These are phyloP conservation scores for Malus sylvestris DNA, from an alignment of 306 rosid genomes.

Conservation along the genomic window DNA sequence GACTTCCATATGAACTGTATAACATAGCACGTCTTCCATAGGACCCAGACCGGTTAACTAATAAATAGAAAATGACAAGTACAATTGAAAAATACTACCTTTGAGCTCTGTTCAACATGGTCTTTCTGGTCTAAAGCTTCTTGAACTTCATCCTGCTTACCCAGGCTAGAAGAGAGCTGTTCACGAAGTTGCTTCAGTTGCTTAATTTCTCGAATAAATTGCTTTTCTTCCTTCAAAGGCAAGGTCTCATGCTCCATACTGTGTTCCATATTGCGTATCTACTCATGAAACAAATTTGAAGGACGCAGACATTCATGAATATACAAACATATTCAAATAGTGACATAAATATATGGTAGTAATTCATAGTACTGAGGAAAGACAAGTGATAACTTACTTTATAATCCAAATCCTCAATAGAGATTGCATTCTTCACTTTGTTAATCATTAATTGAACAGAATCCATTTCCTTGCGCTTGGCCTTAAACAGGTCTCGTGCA, in stretches of 20 bases:
- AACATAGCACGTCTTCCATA: neutral
- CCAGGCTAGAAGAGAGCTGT: conserved; percentile 47
- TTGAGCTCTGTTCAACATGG: conserved; percentile 49
- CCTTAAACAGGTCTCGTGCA: conserved; percentile 48
- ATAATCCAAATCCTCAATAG: conserved; percentile 60
- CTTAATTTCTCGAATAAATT: conserved; percentile 65
- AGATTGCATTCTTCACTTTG: conserved; percentile 59
- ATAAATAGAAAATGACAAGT: neutral
- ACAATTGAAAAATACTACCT: conserved; percentile 32
- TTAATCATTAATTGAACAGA: conserved; percentile 45
- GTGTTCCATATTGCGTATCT: conserved; percentile 74
- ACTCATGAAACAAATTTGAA: conserved; percentile 16
- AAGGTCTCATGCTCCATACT: conserved; percentile 72
- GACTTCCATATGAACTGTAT: neutral
- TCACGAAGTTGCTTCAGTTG: conserved; percentile 67
- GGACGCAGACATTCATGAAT: conserved; percentile 7
- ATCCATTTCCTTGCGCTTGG: conserved; percentile 73
- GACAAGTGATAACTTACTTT: conserved; percentile 38
- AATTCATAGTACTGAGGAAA: neutral
- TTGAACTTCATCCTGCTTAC: conserved; percentile 54
- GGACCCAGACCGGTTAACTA: neutral
- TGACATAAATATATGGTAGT: neutral
- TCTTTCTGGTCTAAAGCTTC: conserved; percentile 48
- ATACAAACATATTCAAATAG: conserved; percentile 6
- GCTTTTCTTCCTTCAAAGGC: conserved; percentile 75